Percentiles rank a stretch among this genome's conserved stretches.
Evolutionary conservation across 176 grass and related monocot species (phyloP).

Genomic region (Olyra latifolia): DNA sequence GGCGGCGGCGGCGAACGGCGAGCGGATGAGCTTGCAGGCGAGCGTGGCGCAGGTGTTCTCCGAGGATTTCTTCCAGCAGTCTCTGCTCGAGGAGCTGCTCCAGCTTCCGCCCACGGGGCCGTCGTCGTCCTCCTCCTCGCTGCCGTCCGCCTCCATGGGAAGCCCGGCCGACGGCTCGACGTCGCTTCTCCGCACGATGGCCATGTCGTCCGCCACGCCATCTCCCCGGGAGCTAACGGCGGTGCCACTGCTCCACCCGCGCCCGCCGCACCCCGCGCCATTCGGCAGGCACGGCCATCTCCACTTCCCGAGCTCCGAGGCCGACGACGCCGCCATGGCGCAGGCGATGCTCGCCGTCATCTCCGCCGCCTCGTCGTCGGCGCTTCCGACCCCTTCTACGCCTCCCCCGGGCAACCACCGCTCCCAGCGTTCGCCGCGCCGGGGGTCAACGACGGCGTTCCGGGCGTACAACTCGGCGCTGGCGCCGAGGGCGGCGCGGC

Average conservation of each 20-base stretch:
- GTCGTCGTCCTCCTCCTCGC: slow-evolving; percentile 44
- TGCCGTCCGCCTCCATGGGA: slow-evolving; percentile 43
- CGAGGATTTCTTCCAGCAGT: slow-evolving; percentile 72
- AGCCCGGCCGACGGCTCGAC: slow-evolving; percentile 55
- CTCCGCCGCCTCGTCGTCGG: slow-evolving; percentile 11
- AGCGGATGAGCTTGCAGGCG: slow-evolving; percentile 23
- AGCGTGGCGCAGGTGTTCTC: slow-evolving; percentile 70
- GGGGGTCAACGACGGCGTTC: slow-evolving; percentile 39
- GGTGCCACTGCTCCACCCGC: not conserved
- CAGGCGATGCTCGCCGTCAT: slow-evolving; percentile 73
- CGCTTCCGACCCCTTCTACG: not conserved
- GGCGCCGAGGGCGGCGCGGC: slow-evolving; percentile 19
- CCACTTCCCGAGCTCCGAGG: slow-evolving; percentile 40
- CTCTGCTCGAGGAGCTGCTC: slow-evolving; percentile 45
- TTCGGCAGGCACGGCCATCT: slow-evolving; percentile 7
- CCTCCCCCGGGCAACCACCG: not conserved
- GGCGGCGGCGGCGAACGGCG: not conserved
- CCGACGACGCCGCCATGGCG: slow-evolving; percentile 56
- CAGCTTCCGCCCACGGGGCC: slow-evolving; percentile 44
- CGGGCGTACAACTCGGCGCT: slow-evolving; percentile 51
- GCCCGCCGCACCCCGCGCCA: not conserved
- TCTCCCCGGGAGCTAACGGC: not conserved
- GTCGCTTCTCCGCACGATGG: slow-evolving; percentile 26
- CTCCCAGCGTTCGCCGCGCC: not conserved
- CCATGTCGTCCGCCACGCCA: not conserved